Base-by-base conservation (phyloP, 2,329 filamentous ascomycete species). In the Xylariaceae sp. region DNA sequence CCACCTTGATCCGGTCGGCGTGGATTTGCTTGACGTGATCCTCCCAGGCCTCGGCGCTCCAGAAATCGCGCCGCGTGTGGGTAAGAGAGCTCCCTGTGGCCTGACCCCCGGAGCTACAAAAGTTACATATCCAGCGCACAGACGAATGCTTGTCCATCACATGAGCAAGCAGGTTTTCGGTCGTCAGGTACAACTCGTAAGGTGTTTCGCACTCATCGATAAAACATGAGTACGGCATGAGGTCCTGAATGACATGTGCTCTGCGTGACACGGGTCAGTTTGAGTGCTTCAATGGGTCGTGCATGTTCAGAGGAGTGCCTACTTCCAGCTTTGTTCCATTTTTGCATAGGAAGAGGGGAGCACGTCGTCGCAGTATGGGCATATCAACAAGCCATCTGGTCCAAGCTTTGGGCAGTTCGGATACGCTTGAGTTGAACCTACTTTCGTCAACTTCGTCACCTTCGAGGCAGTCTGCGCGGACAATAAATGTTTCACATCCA, bases 291-390 rank as follows among this genome's bases (percentile, higher is more conserved):
- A n/a, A 39, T 39, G 13, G 34, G 15, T 48, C 2, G 15, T 10
- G n/a, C 9, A 3, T 2, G 2, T 12, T 39, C 30, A 40, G 15
- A 30, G 19, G 2, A 16, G 5, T 8, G 29, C 46, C 9, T 47
- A 48, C 46, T 48, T 48, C 46, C 46, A 48, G 36, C 46, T 40
- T 40, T 36, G 30, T 36, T 47, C 30, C 29, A 15, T 47, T n/a
- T 21, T 37, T 15, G 44, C 30, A 15, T 48, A 39, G 22, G 34
- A 48, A 2, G 46, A 48, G 29, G 46, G 44, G 18, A 47, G 44
- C 13, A 47, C 32, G 30, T 47, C 44, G 32, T 47, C 44, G 32
- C 44, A 47, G 19, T 47, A 47, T 26, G 44, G 44, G 19, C 44
- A 47, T 47, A 47, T 22, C 32, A 47, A 37, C 19, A 47, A 37